Evolutionary conservation across 2,329 filamentous ascomycete species (phyloP), one percentile per base, ranked within the genome.

Genomic region (Didymella segeticola): DNA sequence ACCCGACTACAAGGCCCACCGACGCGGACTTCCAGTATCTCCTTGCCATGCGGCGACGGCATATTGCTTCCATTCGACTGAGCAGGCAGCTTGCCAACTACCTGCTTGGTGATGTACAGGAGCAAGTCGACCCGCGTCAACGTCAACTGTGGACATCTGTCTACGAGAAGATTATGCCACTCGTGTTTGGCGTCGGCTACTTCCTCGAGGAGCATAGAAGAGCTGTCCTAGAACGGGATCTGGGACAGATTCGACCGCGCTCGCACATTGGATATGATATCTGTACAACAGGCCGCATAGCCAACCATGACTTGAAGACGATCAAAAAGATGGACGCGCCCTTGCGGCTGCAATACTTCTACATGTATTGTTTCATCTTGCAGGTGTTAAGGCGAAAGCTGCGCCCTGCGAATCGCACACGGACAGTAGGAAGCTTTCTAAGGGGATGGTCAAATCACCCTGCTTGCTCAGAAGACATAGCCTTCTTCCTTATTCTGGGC

Each of bases 331-430:
- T 73, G 38, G 71, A 74, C 15, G 62, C 62, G 30, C 66, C 65
- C 12, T 46, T 73, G 51, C 66, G 71, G n/a, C 42, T 74, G 47
- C 70, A 72, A 49, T 75, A 68, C 57, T 73, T 68, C 50, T 72
- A 70, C 61, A 73, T 71, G 68, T 74, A 73, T 56, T 70, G 64
- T 63, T 73, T 75, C 56, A 66, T 74, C 17, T 51, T 75, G 37
- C 70, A 72, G 57, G 69, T 72, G 7, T 50, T 74, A 41, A 61
- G 61, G 43, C 61, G 66, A 19, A 72, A 70, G 55, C 53, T 73
- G 50, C 68, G 68, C 6, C 68, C 71, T 33, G 64, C 67, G 2
- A 65, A 62, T 34, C 66, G 64, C 36, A 61, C 66, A 11, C 66
- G 68, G 15, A 66, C 66, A 1, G 62, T 73, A 3, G 68, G 69